A percentile compares a stretch with the other conserved stretches of the same genome.
Conservation (phyloP, 257 asterid genomes). For the Salvia splendens region DNA sequence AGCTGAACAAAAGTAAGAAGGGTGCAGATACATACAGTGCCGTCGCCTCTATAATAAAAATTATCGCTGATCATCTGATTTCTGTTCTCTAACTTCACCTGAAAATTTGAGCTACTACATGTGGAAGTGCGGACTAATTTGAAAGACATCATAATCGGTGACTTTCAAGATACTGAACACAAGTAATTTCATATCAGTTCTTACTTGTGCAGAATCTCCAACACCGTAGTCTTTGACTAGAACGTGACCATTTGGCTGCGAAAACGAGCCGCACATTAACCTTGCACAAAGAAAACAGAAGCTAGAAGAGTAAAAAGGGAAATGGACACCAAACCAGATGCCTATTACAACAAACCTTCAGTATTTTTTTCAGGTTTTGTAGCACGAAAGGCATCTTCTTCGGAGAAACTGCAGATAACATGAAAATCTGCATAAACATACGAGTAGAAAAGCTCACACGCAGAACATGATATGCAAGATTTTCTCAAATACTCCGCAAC, state of each 20-base stretch:
- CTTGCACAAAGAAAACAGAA: not conserved
- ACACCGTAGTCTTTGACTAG: constrained; percentile 76
- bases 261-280: constrained; percentile 30
- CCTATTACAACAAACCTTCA: constrained; percentile 50
- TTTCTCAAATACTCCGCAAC: not conserved
- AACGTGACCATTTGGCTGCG: constrained; percentile 79
- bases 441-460: constrained; percentile 15
- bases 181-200: constrained; percentile 17
- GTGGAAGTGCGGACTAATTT: constrained; percentile 10
- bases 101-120: constrained; percentile 38
- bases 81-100: constrained; percentile 71
- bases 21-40: constrained; percentile 63
- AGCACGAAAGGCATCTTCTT: constrained; percentile 63
- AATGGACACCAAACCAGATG: constrained; percentile 23
- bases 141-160: constrained; percentile 4
- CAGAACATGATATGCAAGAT: constrained; percentile 15
- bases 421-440: constrained; percentile 63
- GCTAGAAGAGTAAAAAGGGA: constrained; percentile 5
- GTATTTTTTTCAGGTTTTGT: constrained; percentile 64
- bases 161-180: constrained; percentile 11
- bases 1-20: constrained; percentile 20
- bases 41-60: constrained; percentile 71
- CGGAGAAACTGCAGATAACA: constrained; percentile 89
- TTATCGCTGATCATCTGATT: constrained; percentile 73
- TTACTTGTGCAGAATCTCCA: constrained; percentile 82